Conservation (phyloP, 805 yeast genomes). For the Schwanniomyces vanrijiae region DNA sequence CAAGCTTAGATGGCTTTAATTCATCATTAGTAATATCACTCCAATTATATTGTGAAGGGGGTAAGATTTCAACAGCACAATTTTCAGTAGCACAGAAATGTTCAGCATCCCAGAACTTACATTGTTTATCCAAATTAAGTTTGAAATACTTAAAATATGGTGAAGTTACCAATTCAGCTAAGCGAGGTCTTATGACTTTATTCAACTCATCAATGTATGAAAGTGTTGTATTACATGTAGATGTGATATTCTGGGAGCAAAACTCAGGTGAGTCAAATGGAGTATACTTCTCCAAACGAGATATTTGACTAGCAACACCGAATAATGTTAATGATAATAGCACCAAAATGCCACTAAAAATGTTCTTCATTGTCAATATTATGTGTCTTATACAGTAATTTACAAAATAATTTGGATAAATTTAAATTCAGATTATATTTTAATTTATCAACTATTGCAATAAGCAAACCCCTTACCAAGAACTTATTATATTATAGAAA, state of each 20-base stretch:
- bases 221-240: constrained; percentile 46
- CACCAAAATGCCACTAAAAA: neutral
- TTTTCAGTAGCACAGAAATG: constrained; percentile 85
- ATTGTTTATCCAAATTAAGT: constrained; percentile 74
- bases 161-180: constrained; percentile 60
- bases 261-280: constrained; percentile 46
- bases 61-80: constrained; percentile 80
- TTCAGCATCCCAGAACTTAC: constrained; percentile 83
- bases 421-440: neutral
- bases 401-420: neutral
- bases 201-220: constrained; percentile 42
- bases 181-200: constrained; percentile 40
- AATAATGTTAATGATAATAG: neutral
- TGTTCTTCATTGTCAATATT: neutral
- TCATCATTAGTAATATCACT: constrained; percentile 54
- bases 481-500: neutral
- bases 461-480: neutral
- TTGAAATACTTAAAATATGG: constrained; percentile 89
- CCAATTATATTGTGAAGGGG: constrained; percentile 67
- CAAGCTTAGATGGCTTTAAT: constrained; percentile 73
- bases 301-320: neutral
- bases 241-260: constrained; percentile 45
- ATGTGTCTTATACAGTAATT: neutral
- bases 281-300: constrained; percentile 6
- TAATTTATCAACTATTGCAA: neutral